Evolutionary conservation across 305 asterid species (phyloP), one percentile per base, ranked within the genome.

Genomic region (Striga hermonthica): DNA sequence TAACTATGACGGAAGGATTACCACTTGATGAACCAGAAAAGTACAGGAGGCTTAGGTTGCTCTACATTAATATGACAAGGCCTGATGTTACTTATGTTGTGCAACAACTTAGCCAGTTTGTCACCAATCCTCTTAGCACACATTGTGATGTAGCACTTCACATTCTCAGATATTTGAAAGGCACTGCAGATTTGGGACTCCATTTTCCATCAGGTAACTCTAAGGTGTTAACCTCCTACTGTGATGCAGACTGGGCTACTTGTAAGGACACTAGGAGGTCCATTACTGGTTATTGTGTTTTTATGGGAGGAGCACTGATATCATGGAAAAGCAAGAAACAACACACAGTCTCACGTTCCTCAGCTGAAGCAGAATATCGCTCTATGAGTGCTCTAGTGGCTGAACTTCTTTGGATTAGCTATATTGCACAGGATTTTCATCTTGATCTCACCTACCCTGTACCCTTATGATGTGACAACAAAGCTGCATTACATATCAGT

Each of bases 221-320:
- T 22, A 22, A 22, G 31, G 31, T 22, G 31, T 22, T 22, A 2
- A 22, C 31, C n/a, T 5, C 15, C n/a, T 48, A 0, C 7, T 48
- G 22, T 48, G 22, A 53, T 22, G 37, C 37, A 14, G 58, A 53
- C 15, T 53, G 58, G 58, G 58, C 58, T 16, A n/a, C 58, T 6
- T 4, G 36, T 22, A 16, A 15, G 8, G 37, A 6, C 7, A 16
- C 35, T 0, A 16, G 37, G 6, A 15, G 15, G 9, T 53, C 37
- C 0, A 16, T 8, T 7, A 53, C 5, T 53, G 35, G 35, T 0
- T 53, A 6, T 7, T 53, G 37, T 16, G 9, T 16, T 0, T 53
- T 53, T 7, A 7, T 53, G 6, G 37, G 58, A 0, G 12, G 9
- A 6, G 16, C 37, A 0, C n/a, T 53, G 0, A 8, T 53, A 15